These are phyloP conservation scores for Tillandsia leiboldiana DNA, from an alignment of 176 grass and related monocot species.

Conservation along the genomic window DNA sequence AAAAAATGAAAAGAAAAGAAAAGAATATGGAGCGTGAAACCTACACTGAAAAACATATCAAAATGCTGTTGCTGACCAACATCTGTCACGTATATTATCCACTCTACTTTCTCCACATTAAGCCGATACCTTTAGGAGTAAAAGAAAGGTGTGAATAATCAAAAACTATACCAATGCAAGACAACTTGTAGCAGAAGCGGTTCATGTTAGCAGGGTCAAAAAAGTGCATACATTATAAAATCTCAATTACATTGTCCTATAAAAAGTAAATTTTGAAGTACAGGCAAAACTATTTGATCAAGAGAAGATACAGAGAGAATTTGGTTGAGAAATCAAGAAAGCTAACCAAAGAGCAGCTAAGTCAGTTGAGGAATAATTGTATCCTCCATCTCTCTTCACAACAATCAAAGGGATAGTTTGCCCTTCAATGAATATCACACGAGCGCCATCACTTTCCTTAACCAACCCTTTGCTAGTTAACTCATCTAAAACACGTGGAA, in stretches of 20 bases:
- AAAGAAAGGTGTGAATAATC: conserved; percentile 11
- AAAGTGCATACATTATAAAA: neutral
- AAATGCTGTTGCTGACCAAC: conserved; percentile 96
- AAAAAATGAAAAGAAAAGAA: neutral
- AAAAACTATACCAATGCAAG: conserved; percentile 12
- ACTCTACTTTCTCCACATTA: conserved; percentile 76
- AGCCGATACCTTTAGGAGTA: conserved; percentile 59
- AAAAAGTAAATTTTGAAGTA: too few relatives aligned
- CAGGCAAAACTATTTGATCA: neutral
- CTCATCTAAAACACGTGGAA: conserved; percentile 61
- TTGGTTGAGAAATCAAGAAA: conserved; percentile 7
- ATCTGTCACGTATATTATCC: conserved; percentile 97
- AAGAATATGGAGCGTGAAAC: conserved; percentile 4
- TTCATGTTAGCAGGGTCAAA: neutral
- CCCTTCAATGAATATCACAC: conserved; percentile 62
- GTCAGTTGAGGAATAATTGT: conserved; percentile 90
- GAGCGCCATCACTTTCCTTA: conserved; percentile 71
- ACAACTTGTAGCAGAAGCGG: neutral
- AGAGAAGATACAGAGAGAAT: neutral
- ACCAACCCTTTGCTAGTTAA: conserved; percentile 52
- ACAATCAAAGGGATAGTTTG: conserved; percentile 89
- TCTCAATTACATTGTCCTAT: too few relatives aligned
- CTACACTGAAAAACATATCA: conserved; percentile 86
- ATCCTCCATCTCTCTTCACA: conserved; percentile 86
- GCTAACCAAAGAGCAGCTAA: conserved; percentile 74